Evolutionary conservation across 2,329 filamentous ascomycete species (phyloP), one percentile per base, ranked within the genome.

Genomic region (Xylariaceae sp.): DNA sequence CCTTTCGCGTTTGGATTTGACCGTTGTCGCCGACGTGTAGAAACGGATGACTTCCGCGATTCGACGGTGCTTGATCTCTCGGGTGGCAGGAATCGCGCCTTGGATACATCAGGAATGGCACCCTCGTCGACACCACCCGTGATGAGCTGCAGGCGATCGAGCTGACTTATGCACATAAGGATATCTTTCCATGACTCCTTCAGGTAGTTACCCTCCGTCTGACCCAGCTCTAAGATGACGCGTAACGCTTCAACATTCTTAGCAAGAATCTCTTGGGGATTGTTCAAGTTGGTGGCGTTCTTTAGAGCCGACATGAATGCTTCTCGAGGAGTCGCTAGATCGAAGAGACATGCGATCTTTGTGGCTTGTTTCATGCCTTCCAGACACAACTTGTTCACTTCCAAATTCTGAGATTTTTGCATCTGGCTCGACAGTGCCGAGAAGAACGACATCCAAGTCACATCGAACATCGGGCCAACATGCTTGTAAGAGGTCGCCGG

Each of bases 401-500:
- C 92, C 3, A 96, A 80, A 67, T 97, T 97, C 65, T 96, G 90
- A 0, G 91, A 89, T 70, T 96, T 93, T 66, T 98, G 95, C 71
- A 95, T 93, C 65, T 96, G 90, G 48, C 90, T 93, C 1, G 93
- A 97, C 21, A 99, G 82, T 0, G 93, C 93, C 4, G 93, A 98
- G 68, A 99, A 89, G 73, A 97, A 96, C 9, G 93, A 96, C 93
- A 98, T 99, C 95, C 95, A 99, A 0, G 92, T 96, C 20, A 96
- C 92, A 67, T 96, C 93, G 70, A 99, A 98, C 95, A 99, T 99
- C 0, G 95, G 92, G 0, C 95, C 95, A 48, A 97, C 90, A 72
- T 99, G 95, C 66, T 91, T 93, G 71, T 91, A 93, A 0, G 93
- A 98, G 1, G 91, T 95, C 2, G 95, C 95, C 1, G 91, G 90